Base-by-base conservation (phyloP, 768 basidiomycete species). In the Psilocybe subaeruginosa region DNA sequence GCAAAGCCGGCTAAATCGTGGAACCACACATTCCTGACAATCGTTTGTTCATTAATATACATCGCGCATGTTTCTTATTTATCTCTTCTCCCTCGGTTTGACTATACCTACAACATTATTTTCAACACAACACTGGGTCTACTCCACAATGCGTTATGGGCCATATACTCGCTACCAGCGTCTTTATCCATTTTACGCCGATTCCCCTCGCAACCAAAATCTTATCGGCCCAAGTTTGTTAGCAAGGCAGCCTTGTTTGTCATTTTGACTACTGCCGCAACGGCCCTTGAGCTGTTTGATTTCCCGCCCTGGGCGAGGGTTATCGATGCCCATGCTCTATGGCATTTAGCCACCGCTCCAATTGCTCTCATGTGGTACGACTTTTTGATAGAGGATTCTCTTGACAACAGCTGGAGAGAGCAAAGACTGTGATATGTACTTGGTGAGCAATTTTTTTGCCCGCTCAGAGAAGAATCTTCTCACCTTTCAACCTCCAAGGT, bases 71-170 rank as follows among this genome's bases (percentile, higher is more conserved):
- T 95, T 66, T 82, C 87, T 11, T 98, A 98, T 77, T 81, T 98
- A 46, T 82, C 82, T 48, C 71, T 88, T 12, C 82, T 88, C 48
- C 88, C 89, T 29, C 86, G 89, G 54, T 97, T 97, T 76, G 90
- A 96, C 76, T 99, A 99, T 72, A 76, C 89, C 6, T 99, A 97
- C 80, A 98, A 99, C 80, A 92, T 97, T 74, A 71, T 79, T 0
- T 94, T 93, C 80, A 95, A 94, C 74, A 74, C 95, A 67, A 64
- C 76, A 58, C 65, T 98, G 60, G 97, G 94, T 2, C 66, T 95
- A 35, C 61, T 78, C 1, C 95, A 98, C 74, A 95, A 97, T 72
- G 39, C 84, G 29, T 73, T 97, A 14, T 99, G 97, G 97, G 70
- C 89, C 31, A 56, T 84, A 11, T 99, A 91, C 74, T 79, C 90